Evolutionary conservation across 495 filamentous ascomycete species (phyloP).

Genomic region (Talaromyces trachyspermus): DNA sequence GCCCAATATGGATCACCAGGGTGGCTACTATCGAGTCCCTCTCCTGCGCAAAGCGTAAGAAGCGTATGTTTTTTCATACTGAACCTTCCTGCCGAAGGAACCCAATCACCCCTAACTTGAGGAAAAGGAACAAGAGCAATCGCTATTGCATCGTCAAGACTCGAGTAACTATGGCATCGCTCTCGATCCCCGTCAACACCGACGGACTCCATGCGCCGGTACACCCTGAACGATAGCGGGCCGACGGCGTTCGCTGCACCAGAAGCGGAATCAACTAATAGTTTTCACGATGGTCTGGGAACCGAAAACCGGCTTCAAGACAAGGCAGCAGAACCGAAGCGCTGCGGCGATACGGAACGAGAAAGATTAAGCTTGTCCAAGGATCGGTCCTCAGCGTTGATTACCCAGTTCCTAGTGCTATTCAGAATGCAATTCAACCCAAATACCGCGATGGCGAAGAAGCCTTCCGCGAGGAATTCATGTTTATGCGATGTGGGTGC

Average conservation of each 20-base stretch:
- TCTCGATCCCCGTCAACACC: constrained; percentile 8
- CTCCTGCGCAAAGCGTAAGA: no score
- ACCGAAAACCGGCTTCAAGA: not conserved
- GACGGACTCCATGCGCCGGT: constrained; percentile 29
- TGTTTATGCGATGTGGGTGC: constrained; percentile 82
- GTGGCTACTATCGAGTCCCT: no score
- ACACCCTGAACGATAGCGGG: constrained; percentile 29
- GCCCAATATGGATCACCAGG: no score
- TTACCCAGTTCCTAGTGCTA: constrained; percentile 94
- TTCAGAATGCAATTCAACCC: constrained; percentile 91
- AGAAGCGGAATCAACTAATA: no score
- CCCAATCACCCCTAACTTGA: no score
- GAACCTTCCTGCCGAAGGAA: no score
- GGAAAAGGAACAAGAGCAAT: not conserved
- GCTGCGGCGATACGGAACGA: constrained; percentile 83
- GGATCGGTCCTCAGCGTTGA: constrained; percentile 94
- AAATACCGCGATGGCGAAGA: constrained; percentile 86
- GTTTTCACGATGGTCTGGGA: not conserved
- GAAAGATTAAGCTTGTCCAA: constrained; percentile 94
- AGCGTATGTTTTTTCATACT: no score
- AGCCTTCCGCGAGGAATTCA: constrained; percentile 90
- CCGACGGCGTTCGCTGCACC: constrained; percentile 23
- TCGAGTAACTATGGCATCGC: not conserved
- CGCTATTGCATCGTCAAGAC: not conserved
- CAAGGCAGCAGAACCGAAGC: constrained; percentile 22